Percentiles rank a stretch among this genome's conserved stretches.
These are phyloP conservation scores for Corylus americana DNA, from an alignment of 306 rosid genomes.

Conservation along the genomic window DNA sequence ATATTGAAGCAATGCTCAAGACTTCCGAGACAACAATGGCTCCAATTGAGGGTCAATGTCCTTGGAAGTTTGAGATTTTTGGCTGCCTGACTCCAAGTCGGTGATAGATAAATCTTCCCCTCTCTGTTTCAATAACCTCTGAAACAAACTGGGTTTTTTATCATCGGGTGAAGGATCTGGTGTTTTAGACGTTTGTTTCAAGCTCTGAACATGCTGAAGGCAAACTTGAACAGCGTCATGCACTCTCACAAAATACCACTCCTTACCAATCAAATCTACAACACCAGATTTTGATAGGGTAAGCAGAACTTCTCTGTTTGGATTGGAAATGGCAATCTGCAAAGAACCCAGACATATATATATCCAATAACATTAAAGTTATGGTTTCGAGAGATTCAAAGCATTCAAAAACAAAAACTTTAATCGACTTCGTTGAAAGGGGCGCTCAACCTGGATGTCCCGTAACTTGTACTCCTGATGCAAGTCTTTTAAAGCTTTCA, in stretches of 20 bases:
- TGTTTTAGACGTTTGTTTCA: conserved; percentile 33
- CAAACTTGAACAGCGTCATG: conserved; percentile 99
- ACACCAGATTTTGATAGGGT: conserved; percentile 73
- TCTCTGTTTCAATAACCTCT: conserved; percentile 44
- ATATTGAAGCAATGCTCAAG: conserved; percentile 33
- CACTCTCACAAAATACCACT: conserved; percentile 95
- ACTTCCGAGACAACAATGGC: conserved; percentile 65
- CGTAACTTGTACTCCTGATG: conserved; percentile 87
- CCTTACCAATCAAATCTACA: conserved; percentile 88
- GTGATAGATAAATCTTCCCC: conserved; percentile 47
- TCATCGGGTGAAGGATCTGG: conserved; percentile 34
- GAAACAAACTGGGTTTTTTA: conserved; percentile 43
- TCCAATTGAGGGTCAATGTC: conserved; percentile 57
- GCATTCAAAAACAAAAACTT: neutral
- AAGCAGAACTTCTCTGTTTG: conserved; percentile 72
- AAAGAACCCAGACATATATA: conserved; percentile 20
- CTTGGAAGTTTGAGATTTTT: conserved; percentile 31
- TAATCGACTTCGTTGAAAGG: neutral
- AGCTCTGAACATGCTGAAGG: conserved; percentile 75
- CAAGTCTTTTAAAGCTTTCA: conserved; percentile 88
- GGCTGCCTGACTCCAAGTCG: conserved; percentile 66
- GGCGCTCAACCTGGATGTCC: conserved; percentile 66
- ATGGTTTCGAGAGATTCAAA: conserved; percentile 1
- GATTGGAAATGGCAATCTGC: conserved; percentile 95
- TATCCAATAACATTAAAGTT: neutral